Conservation (phyloP, 1,284 basidiomycete species). For the Violaceomyces palustris region DNA sequence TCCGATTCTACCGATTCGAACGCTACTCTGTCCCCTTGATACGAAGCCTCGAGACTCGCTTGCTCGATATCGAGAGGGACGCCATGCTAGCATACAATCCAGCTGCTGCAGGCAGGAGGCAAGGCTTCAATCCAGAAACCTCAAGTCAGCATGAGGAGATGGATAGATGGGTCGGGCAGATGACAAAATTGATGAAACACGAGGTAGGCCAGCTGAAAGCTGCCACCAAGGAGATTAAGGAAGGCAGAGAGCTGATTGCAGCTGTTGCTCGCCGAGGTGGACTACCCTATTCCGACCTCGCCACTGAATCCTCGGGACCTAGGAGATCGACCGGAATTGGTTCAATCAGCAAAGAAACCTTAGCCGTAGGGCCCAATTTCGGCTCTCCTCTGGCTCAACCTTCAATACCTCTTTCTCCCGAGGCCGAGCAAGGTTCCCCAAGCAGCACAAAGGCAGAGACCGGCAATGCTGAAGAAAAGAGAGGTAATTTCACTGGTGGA, state of each 20-base stretch:
- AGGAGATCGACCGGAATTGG: no score
- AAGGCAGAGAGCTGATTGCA: conserved; percentile 31
- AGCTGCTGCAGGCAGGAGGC: background rate
- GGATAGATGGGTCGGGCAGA: conserved; percentile 45
- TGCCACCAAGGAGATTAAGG: conserved; percentile 37
- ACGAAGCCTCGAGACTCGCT: conserved; percentile 42
- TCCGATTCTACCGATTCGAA: conserved; percentile 51
- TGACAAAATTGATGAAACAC: conserved; percentile 49
- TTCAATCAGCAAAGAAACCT: no score
- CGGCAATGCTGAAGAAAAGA: no score
- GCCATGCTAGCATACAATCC: conserved; percentile 36
- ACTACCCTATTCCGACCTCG: background rate
- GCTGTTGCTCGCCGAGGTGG: conserved; percentile 7
- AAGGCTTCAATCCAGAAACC: no score
- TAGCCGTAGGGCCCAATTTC: no score
- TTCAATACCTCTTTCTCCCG: no score
- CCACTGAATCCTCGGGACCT: no score
- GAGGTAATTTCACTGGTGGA: no score
- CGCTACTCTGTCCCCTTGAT: conserved; percentile 49
- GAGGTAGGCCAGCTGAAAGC: conserved; percentile 47
- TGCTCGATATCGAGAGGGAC: conserved; percentile 48
- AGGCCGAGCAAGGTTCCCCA: no score
- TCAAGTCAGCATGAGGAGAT: conserved; percentile 31
- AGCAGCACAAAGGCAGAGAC: no score
- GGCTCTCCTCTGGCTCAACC: no score